phyloP scores from a whole-genome alignment of 2,329 filamentous ascomycete genomes.

The Coniella vitis region DNA sequence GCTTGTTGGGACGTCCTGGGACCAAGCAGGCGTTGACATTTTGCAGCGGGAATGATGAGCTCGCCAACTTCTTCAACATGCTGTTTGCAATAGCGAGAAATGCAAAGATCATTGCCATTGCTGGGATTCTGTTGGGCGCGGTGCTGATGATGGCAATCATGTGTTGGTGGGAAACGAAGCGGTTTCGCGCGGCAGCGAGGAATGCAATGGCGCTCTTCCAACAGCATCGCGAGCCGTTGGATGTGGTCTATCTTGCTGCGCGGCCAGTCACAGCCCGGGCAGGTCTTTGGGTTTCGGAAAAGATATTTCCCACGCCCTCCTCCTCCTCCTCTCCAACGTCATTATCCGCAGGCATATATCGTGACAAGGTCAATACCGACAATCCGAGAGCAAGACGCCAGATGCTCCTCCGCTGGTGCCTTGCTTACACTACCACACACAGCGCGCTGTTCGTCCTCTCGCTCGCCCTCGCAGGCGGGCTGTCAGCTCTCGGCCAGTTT shows the following conservation, averaged over 20 bases:
- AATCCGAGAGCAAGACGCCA: conserved; percentile 45
- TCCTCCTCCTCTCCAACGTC: too few species aligned
- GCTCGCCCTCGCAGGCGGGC: conserved; percentile 72
- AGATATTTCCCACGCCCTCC: conserved; percentile 36
- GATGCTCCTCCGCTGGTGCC: conserved; percentile 71
- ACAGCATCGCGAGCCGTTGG: conserved; percentile 66
- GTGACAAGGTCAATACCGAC: too few species aligned
- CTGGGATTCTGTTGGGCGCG: conserved; percentile 65
- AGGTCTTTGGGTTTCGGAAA: conserved; percentile 64
- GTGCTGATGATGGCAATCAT: conserved; percentile 67
- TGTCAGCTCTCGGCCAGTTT: conserved; percentile 77
- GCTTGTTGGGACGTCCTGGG: conserved; percentile 68
- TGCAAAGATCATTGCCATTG: conserved; percentile 69
- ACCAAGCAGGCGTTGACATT: conserved; percentile 77
- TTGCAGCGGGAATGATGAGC: conserved; percentile 76
- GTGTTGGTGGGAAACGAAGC: conserved; percentile 71
- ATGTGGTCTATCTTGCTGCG: conserved; percentile 81
- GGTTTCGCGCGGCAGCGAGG: conserved; percentile 59
- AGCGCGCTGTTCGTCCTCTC: conserved; percentile 82
- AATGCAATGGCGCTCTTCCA: conserved; percentile 63
- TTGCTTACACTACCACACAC: conserved; percentile 80
- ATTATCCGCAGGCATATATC: too few species aligned
- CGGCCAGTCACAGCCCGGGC: conserved; percentile 67
- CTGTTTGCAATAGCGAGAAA: conserved; percentile 60
- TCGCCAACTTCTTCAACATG: conserved; percentile 75